These are phyloP conservation scores for Aplosporella prunicola DNA, from an alignment of 2,329 filamentous ascomycete species.

Conservation along the genomic window DNA sequence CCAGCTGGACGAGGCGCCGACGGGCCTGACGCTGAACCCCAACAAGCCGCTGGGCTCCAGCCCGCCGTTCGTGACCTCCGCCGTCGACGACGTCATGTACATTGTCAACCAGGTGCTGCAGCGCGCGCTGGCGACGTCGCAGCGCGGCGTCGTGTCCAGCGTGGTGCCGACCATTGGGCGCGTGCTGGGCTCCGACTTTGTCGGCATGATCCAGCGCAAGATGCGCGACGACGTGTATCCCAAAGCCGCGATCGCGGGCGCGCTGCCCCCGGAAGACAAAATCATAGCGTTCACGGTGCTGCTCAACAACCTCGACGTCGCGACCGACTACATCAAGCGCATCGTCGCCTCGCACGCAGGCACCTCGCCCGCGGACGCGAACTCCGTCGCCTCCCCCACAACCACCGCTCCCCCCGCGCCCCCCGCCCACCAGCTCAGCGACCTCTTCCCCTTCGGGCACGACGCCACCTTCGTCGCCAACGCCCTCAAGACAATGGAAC, in stretches of 20 bases:
- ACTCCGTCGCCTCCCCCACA: constrained; percentile 18
- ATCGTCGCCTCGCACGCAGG: constrained; percentile 65
- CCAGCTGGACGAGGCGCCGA: constrained; percentile 82
- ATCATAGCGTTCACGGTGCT: constrained; percentile 84
- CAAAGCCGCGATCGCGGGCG: constrained; percentile 65
- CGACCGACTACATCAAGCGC: constrained; percentile 79
- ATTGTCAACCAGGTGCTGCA: constrained; percentile 90
- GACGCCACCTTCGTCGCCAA: constrained; percentile 62
- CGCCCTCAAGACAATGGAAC: constrained; percentile 58
- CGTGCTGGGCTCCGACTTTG: constrained; percentile 79
- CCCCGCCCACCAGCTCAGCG: constrained; percentile 24
- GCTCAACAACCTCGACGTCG: constrained; percentile 90
- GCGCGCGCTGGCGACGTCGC: constrained; percentile 76
- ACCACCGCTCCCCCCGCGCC: constrained; percentile 35
- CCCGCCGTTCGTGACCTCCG: constrained; percentile 84
- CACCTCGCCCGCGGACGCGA: constrained; percentile 9
- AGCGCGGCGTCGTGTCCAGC: constrained; percentile 65
- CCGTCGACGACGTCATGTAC: constrained; percentile 98
- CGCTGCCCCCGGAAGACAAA: constrained; percentile 75
- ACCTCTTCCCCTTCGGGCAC: constrained; percentile 70
- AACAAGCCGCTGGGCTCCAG: constrained; percentile 64
- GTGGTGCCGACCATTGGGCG: constrained; percentile 71
- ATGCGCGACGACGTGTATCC: constrained; percentile 97
- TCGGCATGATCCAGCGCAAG: constrained; percentile 93
- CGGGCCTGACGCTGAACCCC: constrained; percentile 66